Percentiles rank a stretch among this genome's conserved stretches.
phyloP scores from a whole-genome alignment of 2,329 filamentous ascomycete species.

The Botrytis hyacinthi region DNA sequence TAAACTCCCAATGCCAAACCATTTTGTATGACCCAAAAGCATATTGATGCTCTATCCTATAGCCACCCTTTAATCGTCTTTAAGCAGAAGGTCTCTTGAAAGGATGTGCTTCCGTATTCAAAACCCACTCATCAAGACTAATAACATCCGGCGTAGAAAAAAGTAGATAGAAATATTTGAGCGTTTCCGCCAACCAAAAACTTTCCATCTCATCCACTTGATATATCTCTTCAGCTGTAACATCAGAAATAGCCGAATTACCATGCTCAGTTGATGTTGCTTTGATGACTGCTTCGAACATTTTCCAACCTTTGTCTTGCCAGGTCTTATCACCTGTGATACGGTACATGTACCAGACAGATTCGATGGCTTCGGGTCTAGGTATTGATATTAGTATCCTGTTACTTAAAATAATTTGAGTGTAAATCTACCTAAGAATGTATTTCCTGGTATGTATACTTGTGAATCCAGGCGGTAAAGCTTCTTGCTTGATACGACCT shows the following conservation, averaged over 20 bases:
- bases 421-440: conserved; percentile 56
- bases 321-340: conserved; percentile 75
- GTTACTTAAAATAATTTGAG: not conserved
- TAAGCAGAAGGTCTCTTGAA: conserved; percentile 34
- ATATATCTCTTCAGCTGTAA: conserved; percentile 46
- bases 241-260: conserved; percentile 68
- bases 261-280: conserved; percentile 65
- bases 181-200: conserved; percentile 86
- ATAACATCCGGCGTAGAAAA: conserved; percentile 65
- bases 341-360: conserved; percentile 86
- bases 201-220: conserved; percentile 72
- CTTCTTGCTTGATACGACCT: conserved; percentile 45
- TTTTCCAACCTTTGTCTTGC: conserved; percentile 81
- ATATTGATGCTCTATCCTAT: not conserved
- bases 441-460: conserved; percentile 50
- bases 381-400: conserved; percentile 21
- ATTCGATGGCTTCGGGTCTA: conserved; percentile 72
- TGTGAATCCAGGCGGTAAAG: conserved; percentile 52
- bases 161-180: conserved; percentile 89
- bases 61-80: not conserved
- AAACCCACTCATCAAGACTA: conserved; percentile 65
- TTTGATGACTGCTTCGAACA: conserved; percentile 72
- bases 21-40: conserved; percentile 5
- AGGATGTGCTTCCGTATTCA: conserved; percentile 47
- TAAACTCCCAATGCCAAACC: conserved; percentile 2